Base-by-base conservation (phyloP, 306 rosid species). In the Sphenostylis stenocarpa region DNA sequence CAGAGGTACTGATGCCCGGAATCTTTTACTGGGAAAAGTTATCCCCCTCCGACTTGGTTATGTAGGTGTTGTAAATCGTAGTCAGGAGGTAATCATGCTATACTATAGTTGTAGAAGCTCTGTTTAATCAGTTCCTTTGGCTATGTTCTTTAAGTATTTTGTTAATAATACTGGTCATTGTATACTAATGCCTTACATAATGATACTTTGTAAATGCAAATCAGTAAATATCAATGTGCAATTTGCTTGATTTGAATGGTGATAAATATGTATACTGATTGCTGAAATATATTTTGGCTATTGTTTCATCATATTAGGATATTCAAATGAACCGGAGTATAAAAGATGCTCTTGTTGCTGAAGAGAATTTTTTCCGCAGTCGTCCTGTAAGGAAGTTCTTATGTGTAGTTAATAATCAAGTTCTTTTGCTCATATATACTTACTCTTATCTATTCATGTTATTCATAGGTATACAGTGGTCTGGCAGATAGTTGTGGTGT, bases 1-100 rank as follows among this genome's bases (percentile, higher is more conserved):
- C 83, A 92, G 99, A 91, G 99, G 99, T 88, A 96, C 99, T 34
- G 99, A 96, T 88, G 99, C 99, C 26, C 89, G 93, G 45, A 96
- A 96, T 83, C 91, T 96, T 71, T 89, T 96, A 89, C 91, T 81
- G 29, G 99, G 99, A 86, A 92, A 96, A 89, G 90, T 96, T 73
- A 96, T 96, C 79, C 99, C 98, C 65, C 88, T 96, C 36, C 90
- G 94, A 82, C 99, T 92, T 85, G 99, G 99, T 74, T 96, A 96
- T 76, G 86, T 96, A 57, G 99, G 97, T 10, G 97, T 96, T 73
- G 98, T 96, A 76, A 96, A 96, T 85, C 97, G 99, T 52, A 92
- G 99, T 83, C 99, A 96, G 72, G 99, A 96, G 99, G 98, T 92
- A 89, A 83, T 79, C 70, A 36, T 77, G 39, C 24, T 24, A 56